Evolutionary conservation across 345 rosid species (phyloP), one percentile per base, ranked within the genome.

Genomic region (Eutrema heterophyllum): DNA sequence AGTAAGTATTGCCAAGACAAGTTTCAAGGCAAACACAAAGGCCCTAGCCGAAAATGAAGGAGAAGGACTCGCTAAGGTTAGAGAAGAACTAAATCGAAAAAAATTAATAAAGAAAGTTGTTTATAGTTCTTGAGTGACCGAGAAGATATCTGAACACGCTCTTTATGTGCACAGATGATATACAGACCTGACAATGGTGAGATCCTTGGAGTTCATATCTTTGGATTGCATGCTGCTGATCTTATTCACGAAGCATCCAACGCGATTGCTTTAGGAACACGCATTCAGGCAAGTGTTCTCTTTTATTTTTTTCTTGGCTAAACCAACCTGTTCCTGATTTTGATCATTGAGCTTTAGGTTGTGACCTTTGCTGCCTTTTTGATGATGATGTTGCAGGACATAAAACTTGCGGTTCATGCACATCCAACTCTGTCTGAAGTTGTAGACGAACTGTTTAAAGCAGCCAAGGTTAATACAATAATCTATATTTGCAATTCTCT

Each of bases 391-490:
- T 16, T 69, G 78, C 90, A 91, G 99, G 99, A 92, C 73, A 81
- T 95, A 33, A 95, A 87, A 79, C 77, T 83, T 39, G 99, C 98
- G 6, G 99, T 95, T 79, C 99, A 96, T 75, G 98, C 99, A 36
- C 99, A 96, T 84, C 99, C 99, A 36, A 96, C 99, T n/a, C 77
- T 96, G 64, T 92, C 99, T 8, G 99, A 96, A 83, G 99, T 92
- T 62, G 82, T 96, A 15, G 99, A 96, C 14, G 98, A 96, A 76
- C 86, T 96, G 67, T 96, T 90, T 65, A 96, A 96, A 81, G 84
- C 97, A 29, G 99, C 99, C 54, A 92, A 90, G 96, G 99, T 62
- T 32, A 68, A 52, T 4, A 61, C 64, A 44, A 26, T 18, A 46
- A 12, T 26, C 38, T 24, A 2, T 5, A 68, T 21, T 27, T 43